Conservation (phyloP, 257 asterid species). For the Fraxinus cuspidata region DNA sequence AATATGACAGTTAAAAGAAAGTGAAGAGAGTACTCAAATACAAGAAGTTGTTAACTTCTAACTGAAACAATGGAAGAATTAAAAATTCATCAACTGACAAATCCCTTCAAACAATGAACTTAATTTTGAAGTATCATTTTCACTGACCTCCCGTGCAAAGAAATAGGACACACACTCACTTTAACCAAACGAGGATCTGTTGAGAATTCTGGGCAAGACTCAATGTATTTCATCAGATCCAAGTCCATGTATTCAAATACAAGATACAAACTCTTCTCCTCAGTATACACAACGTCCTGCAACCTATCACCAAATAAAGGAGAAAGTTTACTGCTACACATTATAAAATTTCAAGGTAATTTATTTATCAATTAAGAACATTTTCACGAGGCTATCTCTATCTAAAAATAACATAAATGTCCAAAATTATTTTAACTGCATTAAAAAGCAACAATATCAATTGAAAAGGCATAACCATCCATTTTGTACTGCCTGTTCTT, state of each 20-base stretch:
- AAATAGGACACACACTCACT: conserved; percentile 51
- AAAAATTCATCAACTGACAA: not conserved
- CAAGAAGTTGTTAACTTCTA: not conserved
- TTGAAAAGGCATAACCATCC: conserved; percentile 14
- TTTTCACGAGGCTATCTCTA: not conserved
- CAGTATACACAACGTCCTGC: conserved; percentile 96
- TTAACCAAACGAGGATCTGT: conserved; percentile 73
- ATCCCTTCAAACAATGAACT: conserved; percentile 20
- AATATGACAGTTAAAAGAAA: not conserved
- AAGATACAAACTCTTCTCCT: conserved; percentile 78
- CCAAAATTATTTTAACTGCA: not conserved
- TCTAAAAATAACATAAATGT: not conserved
- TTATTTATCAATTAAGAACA: conserved; percentile 15
- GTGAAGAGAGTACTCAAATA: not conserved
- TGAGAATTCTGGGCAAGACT: conserved; percentile 82
- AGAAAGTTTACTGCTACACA: not conserved
- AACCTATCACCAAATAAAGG: conserved; percentile 53
- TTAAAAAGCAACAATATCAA: not conserved
- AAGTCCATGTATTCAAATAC: conserved; percentile 95
- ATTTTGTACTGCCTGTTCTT: conserved; percentile 1
- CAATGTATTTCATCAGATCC: conserved; percentile 98
- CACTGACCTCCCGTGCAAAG: conserved; percentile 21
- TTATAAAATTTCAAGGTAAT: not conserved
- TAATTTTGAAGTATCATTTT: conserved; percentile 5
- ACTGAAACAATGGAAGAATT: conserved; percentile 4